phyloP scores from a whole-genome alignment of 208 protist genomes.

The Trypanosoma cruzi region DNA sequence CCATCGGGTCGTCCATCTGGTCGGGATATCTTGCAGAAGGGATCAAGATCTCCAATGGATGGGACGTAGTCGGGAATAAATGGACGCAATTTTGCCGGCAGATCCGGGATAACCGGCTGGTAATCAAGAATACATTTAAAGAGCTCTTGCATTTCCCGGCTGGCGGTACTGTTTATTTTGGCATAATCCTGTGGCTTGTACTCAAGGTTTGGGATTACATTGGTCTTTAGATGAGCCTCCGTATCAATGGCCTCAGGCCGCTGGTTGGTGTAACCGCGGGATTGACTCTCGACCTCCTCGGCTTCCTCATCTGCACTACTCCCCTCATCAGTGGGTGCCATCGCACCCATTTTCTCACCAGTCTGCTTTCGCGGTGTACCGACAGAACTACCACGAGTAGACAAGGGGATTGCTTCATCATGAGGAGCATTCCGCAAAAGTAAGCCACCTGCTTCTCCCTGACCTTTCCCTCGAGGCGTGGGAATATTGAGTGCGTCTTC shows the following conservation, averaged over 20 bases:
- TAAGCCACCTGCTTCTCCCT: conserved; percentile 4
- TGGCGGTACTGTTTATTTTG: conserved; percentile 82
- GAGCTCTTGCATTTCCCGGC: conserved; percentile 95
- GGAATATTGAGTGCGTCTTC: conserved; percentile 48
- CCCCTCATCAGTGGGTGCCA: conserved; percentile 24
- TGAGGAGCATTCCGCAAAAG: conserved; percentile 63
- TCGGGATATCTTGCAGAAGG: conserved; percentile 97
- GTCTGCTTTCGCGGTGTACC: conserved; percentile 7
- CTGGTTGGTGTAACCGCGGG: conserved; percentile 60
- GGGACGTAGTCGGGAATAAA: conserved; percentile 99
- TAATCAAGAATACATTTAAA: conserved; percentile 96
- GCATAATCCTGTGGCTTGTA: conserved; percentile 93
- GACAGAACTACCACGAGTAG: conserved; percentile 19
- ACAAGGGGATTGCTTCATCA: conserved; percentile 63
- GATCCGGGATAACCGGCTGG: conserved; percentile 93
- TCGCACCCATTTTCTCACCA: background rate
- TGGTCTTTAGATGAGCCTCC: conserved; percentile 26
- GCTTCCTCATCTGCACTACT: conserved; percentile 24
- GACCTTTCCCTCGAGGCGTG: conserved; percentile 41
- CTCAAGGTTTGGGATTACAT: conserved; percentile 35
- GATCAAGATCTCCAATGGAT: conserved; percentile 96
- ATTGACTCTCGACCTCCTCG: conserved; percentile 37
- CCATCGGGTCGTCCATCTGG: conserved; percentile 92
- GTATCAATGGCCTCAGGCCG: conserved; percentile 65
- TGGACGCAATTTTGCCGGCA: conserved; percentile 95